phyloP scores from a whole-genome alignment of 2,329 filamentous ascomycete genomes.

The Verticillium isaacii region DNA sequence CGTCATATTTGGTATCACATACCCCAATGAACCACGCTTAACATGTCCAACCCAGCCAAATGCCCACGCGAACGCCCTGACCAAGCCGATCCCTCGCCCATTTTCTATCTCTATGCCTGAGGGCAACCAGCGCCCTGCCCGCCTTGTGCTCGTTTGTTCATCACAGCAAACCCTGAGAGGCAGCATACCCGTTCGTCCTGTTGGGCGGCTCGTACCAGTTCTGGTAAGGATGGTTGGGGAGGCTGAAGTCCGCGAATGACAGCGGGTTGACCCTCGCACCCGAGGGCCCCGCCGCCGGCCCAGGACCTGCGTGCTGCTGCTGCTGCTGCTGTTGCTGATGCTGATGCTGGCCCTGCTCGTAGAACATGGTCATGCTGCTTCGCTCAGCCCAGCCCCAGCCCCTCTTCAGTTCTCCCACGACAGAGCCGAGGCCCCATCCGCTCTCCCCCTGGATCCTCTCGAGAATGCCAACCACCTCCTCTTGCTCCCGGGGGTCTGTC shows the following conservation, averaged over 20 bases:
- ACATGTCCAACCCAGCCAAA: neutral
- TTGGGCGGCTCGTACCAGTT: constrained; percentile 74
- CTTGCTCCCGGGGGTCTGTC: constrained; percentile 64
- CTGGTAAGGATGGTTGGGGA: constrained; percentile 77
- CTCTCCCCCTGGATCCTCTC: constrained; percentile 70
- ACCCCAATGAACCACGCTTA: neutral
- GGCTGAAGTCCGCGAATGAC: constrained; percentile 69
- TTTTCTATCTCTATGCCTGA: neutral
- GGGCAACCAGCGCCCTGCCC: neutral
- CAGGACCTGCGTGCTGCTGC: neutral
- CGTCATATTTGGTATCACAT: neutral
- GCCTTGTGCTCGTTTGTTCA: neutral
- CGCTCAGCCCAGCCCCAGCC: constrained; percentile 69
- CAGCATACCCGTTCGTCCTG: constrained; percentile 18
- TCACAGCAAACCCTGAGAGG: constrained; percentile 6
- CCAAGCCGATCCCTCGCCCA: neutral
- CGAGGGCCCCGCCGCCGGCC: constrained; percentile 14
- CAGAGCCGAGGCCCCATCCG: constrained; percentile 70
- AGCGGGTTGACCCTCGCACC: constrained; percentile 60
- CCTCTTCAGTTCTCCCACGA: constrained; percentile 68
- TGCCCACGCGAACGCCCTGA: neutral
- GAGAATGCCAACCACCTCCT: constrained; percentile 75
- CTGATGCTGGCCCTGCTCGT: constrained; percentile 19
- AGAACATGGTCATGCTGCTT: neutral
- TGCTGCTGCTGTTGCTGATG: constrained; percentile 15